phyloP scores from a whole-genome alignment of 768 basidiomycete genomes.

The Suillus discolor region DNA sequence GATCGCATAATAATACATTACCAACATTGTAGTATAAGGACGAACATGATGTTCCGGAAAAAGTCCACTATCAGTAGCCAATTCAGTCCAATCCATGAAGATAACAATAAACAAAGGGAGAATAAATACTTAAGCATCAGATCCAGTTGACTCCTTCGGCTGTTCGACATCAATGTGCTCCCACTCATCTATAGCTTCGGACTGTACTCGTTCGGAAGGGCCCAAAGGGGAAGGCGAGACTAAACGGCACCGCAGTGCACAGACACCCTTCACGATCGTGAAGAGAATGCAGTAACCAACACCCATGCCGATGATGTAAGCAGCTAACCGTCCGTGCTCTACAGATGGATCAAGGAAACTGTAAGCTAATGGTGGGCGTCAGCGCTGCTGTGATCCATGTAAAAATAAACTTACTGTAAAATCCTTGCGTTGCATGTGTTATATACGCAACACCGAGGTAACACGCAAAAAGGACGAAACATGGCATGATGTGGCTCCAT shows the following conservation, averaged over 20 bases:
- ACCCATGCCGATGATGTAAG: constrained; percentile 63
- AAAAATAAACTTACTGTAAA: constrained; percentile 55
- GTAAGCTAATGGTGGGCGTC: constrained; percentile 50
- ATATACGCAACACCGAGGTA: constrained; percentile 75
- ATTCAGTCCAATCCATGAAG: neutral
- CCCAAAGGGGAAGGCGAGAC: constrained; percentile 20
- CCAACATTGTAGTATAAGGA: neutral
- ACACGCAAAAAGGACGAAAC: constrained; percentile 49
- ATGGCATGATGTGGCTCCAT: constrained; percentile 51
- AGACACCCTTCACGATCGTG: constrained; percentile 43
- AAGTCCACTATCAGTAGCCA: neutral
- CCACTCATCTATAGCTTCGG: constrained; percentile 47
- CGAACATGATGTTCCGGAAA: neutral
- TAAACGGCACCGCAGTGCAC: constrained; percentile 40
- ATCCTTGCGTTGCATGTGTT: constrained; percentile 57
- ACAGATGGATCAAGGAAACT: constrained; percentile 59
- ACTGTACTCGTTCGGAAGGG: constrained; percentile 5
- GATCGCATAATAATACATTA: neutral
- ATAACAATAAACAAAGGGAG: neutral
- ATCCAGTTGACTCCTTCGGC: constrained; percentile 16
- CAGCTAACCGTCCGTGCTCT: constrained; percentile 49
- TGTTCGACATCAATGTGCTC: constrained; percentile 38
- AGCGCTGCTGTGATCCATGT: constrained; percentile 5
- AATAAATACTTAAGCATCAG: constrained; percentile 16
- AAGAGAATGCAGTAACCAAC: constrained; percentile 57